phyloP scores from a whole-genome alignment of 768 basidiomycete genomes.

The Rhizopogon salebrosus region DNA sequence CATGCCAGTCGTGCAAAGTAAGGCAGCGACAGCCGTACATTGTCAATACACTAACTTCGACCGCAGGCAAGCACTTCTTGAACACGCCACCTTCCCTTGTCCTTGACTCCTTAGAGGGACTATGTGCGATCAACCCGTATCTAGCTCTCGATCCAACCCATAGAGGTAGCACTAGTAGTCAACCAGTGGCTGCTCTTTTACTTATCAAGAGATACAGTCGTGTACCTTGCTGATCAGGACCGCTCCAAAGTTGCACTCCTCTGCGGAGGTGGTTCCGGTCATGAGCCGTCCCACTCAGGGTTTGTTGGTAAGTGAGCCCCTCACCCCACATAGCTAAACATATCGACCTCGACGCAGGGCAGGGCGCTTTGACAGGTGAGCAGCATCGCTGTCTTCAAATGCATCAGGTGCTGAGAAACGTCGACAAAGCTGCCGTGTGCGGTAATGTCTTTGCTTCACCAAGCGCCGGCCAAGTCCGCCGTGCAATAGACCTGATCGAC shows the following conservation, averaged over 20 bases:
- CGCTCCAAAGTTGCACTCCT: conserved; percentile 68
- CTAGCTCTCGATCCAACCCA: conserved; percentile 65
- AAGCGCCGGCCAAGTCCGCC: conserved; percentile 76
- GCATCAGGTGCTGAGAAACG: neutral
- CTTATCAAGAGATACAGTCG: conserved; percentile 35
- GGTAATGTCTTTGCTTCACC: conserved; percentile 91
- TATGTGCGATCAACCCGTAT: conserved; percentile 66
- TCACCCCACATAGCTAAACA: neutral
- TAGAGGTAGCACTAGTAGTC: conserved; percentile 53
- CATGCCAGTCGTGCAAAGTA: conserved; percentile 17
- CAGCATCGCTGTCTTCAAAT: neutral
- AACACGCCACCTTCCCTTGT: conserved; percentile 70
- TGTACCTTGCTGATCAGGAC: conserved; percentile 54
- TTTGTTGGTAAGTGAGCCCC: conserved; percentile 64
- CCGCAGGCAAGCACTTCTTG: conserved; percentile 65
- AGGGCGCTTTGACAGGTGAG: conserved; percentile 73
- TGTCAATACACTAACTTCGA: neutral
- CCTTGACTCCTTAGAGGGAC: conserved; percentile 70
- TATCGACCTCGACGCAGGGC: conserved; percentile 36
- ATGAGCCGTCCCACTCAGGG: conserved; percentile 87
- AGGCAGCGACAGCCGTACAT: no score
- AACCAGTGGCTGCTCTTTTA: conserved; percentile 2
- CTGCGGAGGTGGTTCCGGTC: conserved; percentile 84
- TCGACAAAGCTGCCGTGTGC: conserved; percentile 63
- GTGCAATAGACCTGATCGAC: conserved; percentile 72